phyloP scores from a whole-genome alignment of 345 rosid genomes.

The Microthlaspi erraticum region DNA sequence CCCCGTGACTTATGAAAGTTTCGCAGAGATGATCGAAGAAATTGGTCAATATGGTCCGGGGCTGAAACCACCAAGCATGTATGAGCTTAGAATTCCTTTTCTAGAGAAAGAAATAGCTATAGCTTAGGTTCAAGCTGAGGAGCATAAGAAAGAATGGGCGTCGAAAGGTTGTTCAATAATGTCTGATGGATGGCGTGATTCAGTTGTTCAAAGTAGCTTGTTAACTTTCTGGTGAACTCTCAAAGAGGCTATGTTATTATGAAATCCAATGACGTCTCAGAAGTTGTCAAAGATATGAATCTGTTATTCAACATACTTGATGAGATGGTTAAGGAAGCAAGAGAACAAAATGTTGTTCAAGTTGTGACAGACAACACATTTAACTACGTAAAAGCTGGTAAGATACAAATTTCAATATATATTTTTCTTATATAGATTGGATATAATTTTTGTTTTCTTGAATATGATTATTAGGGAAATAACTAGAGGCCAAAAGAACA shows the following conservation, averaged over 20 bases:
- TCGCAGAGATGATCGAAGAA: too few relatives aligned
- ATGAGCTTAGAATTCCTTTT: too few relatives aligned
- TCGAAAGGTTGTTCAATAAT: neutral
- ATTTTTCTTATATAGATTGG: too few relatives aligned
- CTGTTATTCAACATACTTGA: conserved; percentile 55
- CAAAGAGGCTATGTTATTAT: neutral
- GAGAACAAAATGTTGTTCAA: conserved; percentile 55
- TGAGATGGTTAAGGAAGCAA: conserved; percentile 54
- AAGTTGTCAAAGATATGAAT: conserved; percentile 32
- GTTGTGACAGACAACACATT: conserved; percentile 56
- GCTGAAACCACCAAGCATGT: too few relatives aligned
- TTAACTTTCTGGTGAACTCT: neutral
- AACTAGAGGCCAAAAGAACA: conserved; percentile 50
- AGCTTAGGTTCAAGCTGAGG: neutral
- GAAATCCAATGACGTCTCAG: neutral
- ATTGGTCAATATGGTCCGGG: too few relatives aligned
- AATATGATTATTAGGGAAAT: conserved; percentile 37
- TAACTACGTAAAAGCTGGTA: conserved; percentile 46
- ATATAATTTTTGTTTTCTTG: too few relatives aligned
- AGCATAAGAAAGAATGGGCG: neutral
- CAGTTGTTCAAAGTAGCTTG: neutral
- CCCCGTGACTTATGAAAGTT: too few relatives aligned
- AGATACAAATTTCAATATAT: too few relatives aligned
- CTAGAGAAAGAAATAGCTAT: neutral
- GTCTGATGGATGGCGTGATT: neutral